These are phyloP conservation scores for Didymella lethalis DNA, from an alignment of 2,329 filamentous ascomycete species.

Conservation along the genomic window DNA sequence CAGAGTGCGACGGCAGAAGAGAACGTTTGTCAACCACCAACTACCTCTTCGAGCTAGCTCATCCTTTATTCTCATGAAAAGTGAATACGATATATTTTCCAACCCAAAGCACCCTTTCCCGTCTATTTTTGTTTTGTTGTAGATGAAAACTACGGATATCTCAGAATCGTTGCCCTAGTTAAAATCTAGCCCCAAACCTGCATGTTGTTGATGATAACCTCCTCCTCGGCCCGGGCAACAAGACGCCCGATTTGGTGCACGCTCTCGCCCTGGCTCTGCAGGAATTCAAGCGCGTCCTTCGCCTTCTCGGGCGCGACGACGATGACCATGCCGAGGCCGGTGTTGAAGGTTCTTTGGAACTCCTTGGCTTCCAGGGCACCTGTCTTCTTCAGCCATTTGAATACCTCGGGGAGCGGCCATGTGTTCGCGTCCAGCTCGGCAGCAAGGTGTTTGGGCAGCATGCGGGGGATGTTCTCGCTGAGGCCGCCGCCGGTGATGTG, in stretches of 20 bases:
- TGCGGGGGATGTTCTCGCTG: conserved; percentile 91
- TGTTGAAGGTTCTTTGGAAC: conserved; percentile 95
- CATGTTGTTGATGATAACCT: conserved; percentile 64
- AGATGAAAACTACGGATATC: conserved; percentile 10
- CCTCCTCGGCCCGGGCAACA: conserved; percentile 62
- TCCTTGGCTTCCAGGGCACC: conserved; percentile 77
- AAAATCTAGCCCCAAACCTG: conserved; percentile 51
- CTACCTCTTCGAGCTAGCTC: too few relatives aligned
- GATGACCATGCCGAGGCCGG: conserved; percentile 91
- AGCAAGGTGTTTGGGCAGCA: conserved; percentile 80
- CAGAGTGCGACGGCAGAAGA: too few relatives aligned
- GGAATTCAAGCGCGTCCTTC: conserved; percentile 64
- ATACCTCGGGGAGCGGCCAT: conserved; percentile 81
- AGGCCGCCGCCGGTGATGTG: conserved; percentile 97
- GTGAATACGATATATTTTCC: too few relatives aligned
- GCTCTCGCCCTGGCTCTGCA: conserved; percentile 75
- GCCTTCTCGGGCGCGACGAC: conserved; percentile 75
- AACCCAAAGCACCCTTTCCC: background rate
- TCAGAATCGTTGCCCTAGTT: background rate
- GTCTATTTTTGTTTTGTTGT: conserved; percentile 15
- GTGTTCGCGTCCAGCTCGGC: conserved; percentile 79
- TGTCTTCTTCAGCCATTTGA: conserved; percentile 81
- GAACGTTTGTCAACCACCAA: too few relatives aligned
- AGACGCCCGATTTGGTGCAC: conserved; percentile 80
- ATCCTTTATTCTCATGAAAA: too few relatives aligned